Evolutionary conservation across 805 yeast species (phyloP).

Genomic region (Kazachstania taianensis): DNA sequence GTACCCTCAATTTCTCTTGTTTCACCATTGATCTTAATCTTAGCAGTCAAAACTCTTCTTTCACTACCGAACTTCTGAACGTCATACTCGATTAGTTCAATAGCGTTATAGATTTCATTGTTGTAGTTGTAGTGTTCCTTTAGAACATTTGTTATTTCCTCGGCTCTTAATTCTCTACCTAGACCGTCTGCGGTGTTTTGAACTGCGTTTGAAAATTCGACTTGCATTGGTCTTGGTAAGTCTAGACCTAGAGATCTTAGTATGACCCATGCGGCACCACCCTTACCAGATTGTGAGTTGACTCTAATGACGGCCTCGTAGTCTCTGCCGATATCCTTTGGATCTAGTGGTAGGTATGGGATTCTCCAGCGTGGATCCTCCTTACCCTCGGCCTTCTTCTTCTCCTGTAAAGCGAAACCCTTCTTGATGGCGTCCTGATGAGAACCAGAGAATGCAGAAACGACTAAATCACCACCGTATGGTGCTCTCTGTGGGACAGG

Average conservation of each 20-base stretch:
- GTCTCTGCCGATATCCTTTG: conserved; percentile 73
- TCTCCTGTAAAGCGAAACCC: conserved; percentile 47
- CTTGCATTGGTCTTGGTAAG: conserved; percentile 71
- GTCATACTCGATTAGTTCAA: conserved; percentile 39
- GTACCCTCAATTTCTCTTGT: conserved; percentile 39
- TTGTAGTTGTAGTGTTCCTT: conserved; percentile 49
- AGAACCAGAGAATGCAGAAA: conserved; percentile 75
- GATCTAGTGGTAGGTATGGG: conserved; percentile 79
- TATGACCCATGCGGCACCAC: conserved; percentile 86
- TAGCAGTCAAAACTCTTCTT: conserved; percentile 33
- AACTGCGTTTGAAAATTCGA: conserved; percentile 62
- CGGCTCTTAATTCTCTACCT: conserved; percentile 61
- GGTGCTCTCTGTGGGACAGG: conserved; percentile 75
- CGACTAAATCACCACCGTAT: conserved; percentile 74
- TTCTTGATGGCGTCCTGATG: conserved; percentile 86
- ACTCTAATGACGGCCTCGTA: conserved; percentile 85
- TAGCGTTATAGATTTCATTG: conserved; percentile 18
- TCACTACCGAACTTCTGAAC: conserved; percentile 28
- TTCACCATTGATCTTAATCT: conserved; percentile 36
- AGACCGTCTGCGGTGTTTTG: conserved; percentile 58
- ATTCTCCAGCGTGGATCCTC: conserved; percentile 46
- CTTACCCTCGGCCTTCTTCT: conserved; percentile 27
- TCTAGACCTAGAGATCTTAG: conserved; percentile 66
- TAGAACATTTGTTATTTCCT: conserved; percentile 58
- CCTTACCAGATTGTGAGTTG: conserved; percentile 82